Percentiles rank a stretch among this genome's conserved stretches.
Conservation (phyloP, 495 filamentous ascomycete genomes). For the Xylona heveae region DNA sequence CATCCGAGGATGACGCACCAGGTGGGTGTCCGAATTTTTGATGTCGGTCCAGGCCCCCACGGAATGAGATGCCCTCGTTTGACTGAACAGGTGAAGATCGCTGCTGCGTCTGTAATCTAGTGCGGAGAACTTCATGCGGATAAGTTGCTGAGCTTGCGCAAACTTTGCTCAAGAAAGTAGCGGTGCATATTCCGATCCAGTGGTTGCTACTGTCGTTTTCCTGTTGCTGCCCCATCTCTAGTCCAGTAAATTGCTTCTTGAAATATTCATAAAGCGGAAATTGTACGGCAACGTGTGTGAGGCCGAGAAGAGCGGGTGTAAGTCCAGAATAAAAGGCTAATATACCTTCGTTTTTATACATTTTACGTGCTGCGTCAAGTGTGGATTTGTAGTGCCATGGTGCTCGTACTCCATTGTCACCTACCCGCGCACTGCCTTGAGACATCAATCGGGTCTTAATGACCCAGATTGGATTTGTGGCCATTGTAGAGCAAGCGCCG, state of each 20-base stretch:
- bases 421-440: constrained; percentile 35
- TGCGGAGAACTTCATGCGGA: constrained; percentile 89
- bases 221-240: constrained; percentile 50
- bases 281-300: constrained; percentile 93
- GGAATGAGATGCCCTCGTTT: constrained; percentile 36
- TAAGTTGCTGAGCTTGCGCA: constrained; percentile 91
- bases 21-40: constrained; percentile 3
- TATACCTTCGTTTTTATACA: constrained; percentile 79
- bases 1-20: background rate
- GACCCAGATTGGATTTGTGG: constrained; percentile 99
- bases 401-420: constrained; percentile 26
- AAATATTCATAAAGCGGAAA: constrained; percentile 92
- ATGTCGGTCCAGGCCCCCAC: constrained; percentile 30
- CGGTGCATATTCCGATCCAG: constrained; percentile 55
- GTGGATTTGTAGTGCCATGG: constrained; percentile 85
- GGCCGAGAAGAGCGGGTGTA: constrained; percentile 71
- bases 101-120: constrained; percentile 72
- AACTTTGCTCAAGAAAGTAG: constrained; percentile 88
- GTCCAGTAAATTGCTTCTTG: constrained; percentile 75
- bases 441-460: constrained; percentile 98
- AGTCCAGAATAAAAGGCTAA: constrained; percentile 90
- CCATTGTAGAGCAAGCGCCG: constrained; percentile 78
- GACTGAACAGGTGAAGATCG: constrained; percentile 31
- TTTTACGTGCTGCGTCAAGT: constrained; percentile 76
- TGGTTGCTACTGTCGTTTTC: constrained; percentile 35